A percentile compares a stretch with the other conserved stretches of the same genome.
Evolutionary conservation across 164 flowering plant species (phyloP).

Genomic region (Pachysandra terminalis): DNA sequence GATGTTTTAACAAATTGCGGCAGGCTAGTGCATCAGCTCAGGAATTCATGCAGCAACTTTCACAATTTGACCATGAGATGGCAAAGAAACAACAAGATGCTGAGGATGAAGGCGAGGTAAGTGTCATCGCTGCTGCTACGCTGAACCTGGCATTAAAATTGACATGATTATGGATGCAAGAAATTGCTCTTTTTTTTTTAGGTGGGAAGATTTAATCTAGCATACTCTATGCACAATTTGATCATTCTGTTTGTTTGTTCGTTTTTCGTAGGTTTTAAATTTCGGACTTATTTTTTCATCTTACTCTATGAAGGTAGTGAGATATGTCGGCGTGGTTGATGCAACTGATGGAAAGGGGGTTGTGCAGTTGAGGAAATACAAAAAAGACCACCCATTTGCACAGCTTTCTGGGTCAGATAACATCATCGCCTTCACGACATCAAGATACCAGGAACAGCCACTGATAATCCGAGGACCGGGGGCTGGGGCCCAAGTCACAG

Average conservation of each 20-base stretch:
- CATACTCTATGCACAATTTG: no score
- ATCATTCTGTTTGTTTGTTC: no score
- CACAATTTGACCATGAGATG: slow-evolving; percentile 67
- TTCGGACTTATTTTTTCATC: not conserved
- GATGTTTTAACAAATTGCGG: slow-evolving; percentile 10
- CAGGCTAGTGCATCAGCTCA: slow-evolving; percentile 72
- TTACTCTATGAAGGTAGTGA: slow-evolving; percentile 58
- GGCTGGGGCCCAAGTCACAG: slow-evolving; percentile 96
- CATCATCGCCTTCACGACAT: slow-evolving; percentile 89
- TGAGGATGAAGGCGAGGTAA: slow-evolving; percentile 76
- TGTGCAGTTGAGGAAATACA: slow-evolving; percentile 73
- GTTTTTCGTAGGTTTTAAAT: no score
- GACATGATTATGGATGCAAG: no score
- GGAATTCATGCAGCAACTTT: slow-evolving; percentile 74
- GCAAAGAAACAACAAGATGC: slow-evolving; percentile 58
- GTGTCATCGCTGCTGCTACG: slow-evolving; percentile 16
- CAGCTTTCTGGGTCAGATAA: slow-evolving; percentile 95
- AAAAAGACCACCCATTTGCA: slow-evolving; percentile 88
- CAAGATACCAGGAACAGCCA: slow-evolving; percentile 83
- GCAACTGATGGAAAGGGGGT: slow-evolving; percentile 52
- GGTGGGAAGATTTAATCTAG: no score
- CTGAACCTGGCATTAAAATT: not conserved
- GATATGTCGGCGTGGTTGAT: slow-evolving; percentile 97
- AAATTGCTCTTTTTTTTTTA: no score
- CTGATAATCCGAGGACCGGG: slow-evolving; percentile 93